Evolutionary conservation across 2,329 filamentous ascomycete species (phyloP).

Genomic region (Trichoderma cornu-damae): DNA sequence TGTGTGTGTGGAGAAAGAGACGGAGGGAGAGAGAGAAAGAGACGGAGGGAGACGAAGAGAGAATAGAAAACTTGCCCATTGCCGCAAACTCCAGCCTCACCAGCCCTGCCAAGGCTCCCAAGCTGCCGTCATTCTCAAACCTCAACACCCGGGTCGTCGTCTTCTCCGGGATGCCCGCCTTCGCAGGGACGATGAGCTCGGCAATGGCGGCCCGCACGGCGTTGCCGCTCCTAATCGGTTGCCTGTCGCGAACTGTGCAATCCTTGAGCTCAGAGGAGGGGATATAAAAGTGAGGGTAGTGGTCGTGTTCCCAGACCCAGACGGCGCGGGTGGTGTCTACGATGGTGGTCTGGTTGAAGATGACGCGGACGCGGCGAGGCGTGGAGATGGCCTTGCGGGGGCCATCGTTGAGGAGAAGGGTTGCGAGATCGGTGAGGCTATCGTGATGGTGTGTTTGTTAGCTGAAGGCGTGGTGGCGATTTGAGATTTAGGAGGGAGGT

Average conservation of each 20-base stretch:
- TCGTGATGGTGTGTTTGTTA: neutral
- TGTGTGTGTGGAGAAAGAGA: no score
- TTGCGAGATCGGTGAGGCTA: slow-evolving; percentile 29
- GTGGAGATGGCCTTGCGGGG: slow-evolving; percentile 25
- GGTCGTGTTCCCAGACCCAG: slow-evolving; percentile 44
- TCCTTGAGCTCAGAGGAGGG: slow-evolving; percentile 29
- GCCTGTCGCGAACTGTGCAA: slow-evolving; percentile 27
- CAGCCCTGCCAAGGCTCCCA: slow-evolving; percentile 31
- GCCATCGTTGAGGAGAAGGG: slow-evolving; percentile 26
- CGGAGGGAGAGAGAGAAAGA: no score
- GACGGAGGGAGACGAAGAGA: neutral
- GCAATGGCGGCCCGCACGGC: slow-evolving; percentile 28
- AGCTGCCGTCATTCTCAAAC: slow-evolving; percentile 36
- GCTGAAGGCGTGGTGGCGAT: neutral
- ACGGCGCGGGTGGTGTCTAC: slow-evolving; percentile 36
- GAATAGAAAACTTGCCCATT: slow-evolving; percentile 27
- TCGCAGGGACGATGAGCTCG: slow-evolving; percentile 29
- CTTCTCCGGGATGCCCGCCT: slow-evolving; percentile 24
- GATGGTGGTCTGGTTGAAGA: slow-evolving; percentile 31
- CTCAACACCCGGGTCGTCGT: slow-evolving; percentile 34
- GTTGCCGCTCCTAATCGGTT: slow-evolving; percentile 26
- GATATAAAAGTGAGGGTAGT: slow-evolving; percentile 45
- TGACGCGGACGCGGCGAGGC: slow-evolving; percentile 32
- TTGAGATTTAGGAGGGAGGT: neutral
- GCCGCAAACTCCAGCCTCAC: slow-evolving; percentile 35